Evolutionary conservation across 2,329 filamentous ascomycete species (phyloP), one percentile per base, ranked within the genome.

Genomic region (Hypoxylon sp.): DNA sequence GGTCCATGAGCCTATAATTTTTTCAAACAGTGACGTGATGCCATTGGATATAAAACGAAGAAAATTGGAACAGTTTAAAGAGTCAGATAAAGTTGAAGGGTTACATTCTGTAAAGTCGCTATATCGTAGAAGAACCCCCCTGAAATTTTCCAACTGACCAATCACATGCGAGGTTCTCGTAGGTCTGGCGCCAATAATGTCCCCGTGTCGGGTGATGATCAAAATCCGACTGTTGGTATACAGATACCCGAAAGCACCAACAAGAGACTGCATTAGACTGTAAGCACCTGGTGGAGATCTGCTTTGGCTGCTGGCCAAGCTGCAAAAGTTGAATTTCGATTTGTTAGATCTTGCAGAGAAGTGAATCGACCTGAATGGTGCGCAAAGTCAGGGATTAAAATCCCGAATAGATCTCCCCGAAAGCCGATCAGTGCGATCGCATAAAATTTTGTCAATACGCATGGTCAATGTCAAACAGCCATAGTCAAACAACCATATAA

Each of bases 151-250:
- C 30, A 20, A 25, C 35, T 23, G 48, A 11, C 37, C 45, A 50
- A 51, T 52, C 44, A 43, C 20, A 20, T 23, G 31, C 36, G 27
- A 20, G 15, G 11, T 13, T 26, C 15, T 36, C 7, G 7, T 30
- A 12, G 12, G n/a, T 3, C 36, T 43, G 46, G 44, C 21, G 44
- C 47, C 46, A 51, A 49, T 57, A 27, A 11, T 34, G 47, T 45
- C 35, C 3, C 38, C 46, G 42, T 25, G 17, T 55, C 57, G 57
- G 57, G 46, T 51, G 51, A 55, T 58, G 51, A 58, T 60, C 35
- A 58, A 54, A 17, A 51, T 38, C 57, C 57, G 57, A 56, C 13
- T 51, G n/a, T 19, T 29, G 23, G 40, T 49, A 44, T 34, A 40
- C 20, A 25, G 20, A 44, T 46, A 32, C n/a, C 37, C 25, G 26